phyloP scores from a whole-genome alignment of 805 yeast genomes.

The Kodamaea jinghongensis region DNA sequence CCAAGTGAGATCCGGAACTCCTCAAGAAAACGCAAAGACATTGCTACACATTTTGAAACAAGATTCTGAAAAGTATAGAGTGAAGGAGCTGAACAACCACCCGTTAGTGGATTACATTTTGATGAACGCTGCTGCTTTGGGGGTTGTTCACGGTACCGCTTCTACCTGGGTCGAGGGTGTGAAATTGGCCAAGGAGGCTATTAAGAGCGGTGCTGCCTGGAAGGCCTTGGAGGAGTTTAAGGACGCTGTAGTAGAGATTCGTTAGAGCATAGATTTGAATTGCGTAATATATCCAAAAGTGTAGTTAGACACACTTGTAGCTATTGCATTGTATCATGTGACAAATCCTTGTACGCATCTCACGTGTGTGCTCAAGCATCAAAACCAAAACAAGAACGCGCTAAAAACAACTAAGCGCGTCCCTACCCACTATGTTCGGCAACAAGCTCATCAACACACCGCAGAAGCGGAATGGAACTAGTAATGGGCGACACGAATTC shows the following conservation, averaged over 20 bases:
- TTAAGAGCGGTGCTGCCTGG: slow-evolving; percentile 65
- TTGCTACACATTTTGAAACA: slow-evolving; percentile 46
- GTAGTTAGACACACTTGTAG: no score
- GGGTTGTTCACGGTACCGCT: slow-evolving; percentile 71
- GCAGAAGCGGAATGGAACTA: slow-evolving; percentile 9
- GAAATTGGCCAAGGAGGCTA: slow-evolving; percentile 63
- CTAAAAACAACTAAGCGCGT: not conserved
- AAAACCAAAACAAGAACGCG: no score
- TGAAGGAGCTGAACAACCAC: slow-evolving; percentile 36
- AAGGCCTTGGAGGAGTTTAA: slow-evolving; percentile 55
- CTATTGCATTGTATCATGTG: no score
- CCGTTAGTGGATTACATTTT: slow-evolving; percentile 89
- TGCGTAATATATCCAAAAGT: not conserved
- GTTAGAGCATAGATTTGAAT: not conserved
- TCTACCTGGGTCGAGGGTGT: slow-evolving; percentile 77
- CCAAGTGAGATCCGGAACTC: slow-evolving; percentile 79
- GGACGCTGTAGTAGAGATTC: slow-evolving; percentile 13
- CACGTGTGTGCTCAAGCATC: no score
- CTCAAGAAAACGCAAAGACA: slow-evolving; percentile 72
- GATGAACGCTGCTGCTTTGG: slow-evolving; percentile 84
- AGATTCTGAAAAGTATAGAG: slow-evolving; percentile 45
- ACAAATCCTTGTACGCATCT: no score
- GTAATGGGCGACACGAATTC: slow-evolving; percentile 17
- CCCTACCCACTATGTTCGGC: slow-evolving; percentile 5
- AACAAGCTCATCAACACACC: slow-evolving; percentile 19